These are phyloP conservation scores for Calonectria multiphialidica DNA, from an alignment of 2,329 filamentous ascomycete species.

Conservation along the genomic window DNA sequence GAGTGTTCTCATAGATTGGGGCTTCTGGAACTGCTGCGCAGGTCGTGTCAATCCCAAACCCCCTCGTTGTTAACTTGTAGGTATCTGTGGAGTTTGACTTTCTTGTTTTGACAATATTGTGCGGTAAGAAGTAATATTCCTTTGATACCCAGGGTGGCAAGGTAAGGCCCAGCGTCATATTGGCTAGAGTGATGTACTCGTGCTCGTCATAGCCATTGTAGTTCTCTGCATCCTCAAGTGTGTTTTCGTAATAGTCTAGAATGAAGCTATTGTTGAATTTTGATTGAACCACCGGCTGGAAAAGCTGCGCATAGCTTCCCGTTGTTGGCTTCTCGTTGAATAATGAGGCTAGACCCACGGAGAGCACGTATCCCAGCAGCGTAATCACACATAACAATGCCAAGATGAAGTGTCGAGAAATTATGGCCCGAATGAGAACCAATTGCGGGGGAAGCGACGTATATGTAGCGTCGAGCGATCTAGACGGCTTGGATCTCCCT, in stretches of 20 bases:
- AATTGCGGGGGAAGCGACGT: constrained; percentile 2
- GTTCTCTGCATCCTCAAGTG: background rate
- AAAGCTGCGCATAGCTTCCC: background rate
- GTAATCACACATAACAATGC: background rate
- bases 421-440: background rate
- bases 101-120: background rate
- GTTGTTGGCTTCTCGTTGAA: background rate
- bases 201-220: background rate
- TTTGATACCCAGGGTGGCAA: background rate
- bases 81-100: background rate
- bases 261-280: background rate
- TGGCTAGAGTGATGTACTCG: background rate
- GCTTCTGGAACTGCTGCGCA: background rate
- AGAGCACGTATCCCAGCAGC: background rate
- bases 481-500: background rate
- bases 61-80: background rate
- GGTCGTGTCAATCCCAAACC: background rate
- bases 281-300: background rate
- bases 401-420: background rate
- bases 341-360: background rate
- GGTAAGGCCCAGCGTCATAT: background rate
- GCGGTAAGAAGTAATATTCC: constrained; percentile 1
- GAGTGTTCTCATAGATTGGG: background rate
- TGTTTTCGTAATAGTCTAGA: background rate
- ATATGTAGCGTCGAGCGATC: background rate